Evolutionary conservation across 176 grass and related monocot genomes (phyloP).

Genomic region (Elaeis guineensis): DNA sequence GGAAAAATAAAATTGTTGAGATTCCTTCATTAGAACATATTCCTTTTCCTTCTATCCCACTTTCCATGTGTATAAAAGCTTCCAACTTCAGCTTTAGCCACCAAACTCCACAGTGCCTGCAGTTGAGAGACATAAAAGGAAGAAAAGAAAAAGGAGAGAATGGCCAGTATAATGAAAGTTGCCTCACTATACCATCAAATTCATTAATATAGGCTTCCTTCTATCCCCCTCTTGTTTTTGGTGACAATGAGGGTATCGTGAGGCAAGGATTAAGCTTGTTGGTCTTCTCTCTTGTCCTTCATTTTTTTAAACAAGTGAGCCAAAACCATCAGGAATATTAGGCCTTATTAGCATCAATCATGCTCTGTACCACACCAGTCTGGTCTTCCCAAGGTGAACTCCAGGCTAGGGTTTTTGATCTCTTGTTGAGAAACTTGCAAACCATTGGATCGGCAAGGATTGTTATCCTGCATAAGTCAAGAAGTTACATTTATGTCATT

Average conservation of each 20-base stretch:
- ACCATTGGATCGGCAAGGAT: slow-evolving; percentile 55
- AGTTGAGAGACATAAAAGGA: slow-evolving; percentile 23
- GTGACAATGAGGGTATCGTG: too few relatives aligned
- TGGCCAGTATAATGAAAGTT: slow-evolving; percentile 1
- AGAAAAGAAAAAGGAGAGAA: slow-evolving; percentile 22
- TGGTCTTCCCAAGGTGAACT: slow-evolving; percentile 86
- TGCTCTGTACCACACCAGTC: slow-evolving; percentile 61
- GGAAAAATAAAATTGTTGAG: neutral
- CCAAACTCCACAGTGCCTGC: slow-evolving; percentile 21
- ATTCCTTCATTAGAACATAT: slow-evolving; percentile 69
- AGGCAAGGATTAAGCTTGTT: too few relatives aligned
- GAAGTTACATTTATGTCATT: neutral
- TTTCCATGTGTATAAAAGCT: slow-evolving; percentile 65
- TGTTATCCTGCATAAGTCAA: slow-evolving; percentile 41
- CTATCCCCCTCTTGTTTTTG: neutral
- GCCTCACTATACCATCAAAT: slow-evolving; percentile 16
- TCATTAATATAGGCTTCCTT: slow-evolving; percentile 1
- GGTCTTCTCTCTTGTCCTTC: too few relatives aligned
- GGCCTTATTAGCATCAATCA: slow-evolving; percentile 34
- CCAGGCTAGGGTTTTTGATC: slow-evolving; percentile 73
- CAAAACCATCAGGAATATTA: slow-evolving; percentile 1
- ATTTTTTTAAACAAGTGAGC: neutral
- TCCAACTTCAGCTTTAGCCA: slow-evolving; percentile 32
- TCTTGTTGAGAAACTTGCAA: slow-evolving; percentile 67
- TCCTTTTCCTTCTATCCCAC: slow-evolving; percentile 57